phyloP scores from a whole-genome alignment of 257 asterid genomes.

The Nicotiana tomentosiformis region DNA sequence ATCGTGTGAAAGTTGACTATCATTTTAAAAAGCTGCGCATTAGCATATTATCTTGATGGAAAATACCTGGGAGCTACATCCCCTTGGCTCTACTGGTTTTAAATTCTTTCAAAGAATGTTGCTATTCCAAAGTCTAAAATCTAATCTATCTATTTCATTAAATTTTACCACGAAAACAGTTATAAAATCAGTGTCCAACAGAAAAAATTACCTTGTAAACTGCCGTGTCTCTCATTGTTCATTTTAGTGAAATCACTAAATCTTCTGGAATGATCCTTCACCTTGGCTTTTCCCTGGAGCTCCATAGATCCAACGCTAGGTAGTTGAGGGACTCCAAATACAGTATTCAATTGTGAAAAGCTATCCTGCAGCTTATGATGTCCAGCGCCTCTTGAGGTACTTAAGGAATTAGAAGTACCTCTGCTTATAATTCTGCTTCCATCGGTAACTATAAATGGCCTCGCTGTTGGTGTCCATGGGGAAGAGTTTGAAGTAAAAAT shows the following conservation, averaged over 20 bases:
- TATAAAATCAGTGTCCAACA: slow-evolving; percentile 35
- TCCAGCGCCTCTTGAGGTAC: slow-evolving; percentile 15
- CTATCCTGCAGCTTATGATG: slow-evolving; percentile 16
- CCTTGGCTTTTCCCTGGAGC: slow-evolving; percentile 21
- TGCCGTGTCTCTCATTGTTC: slow-evolving; percentile 21
- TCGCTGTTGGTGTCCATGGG: slow-evolving; percentile 25
- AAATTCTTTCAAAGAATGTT: not conserved
- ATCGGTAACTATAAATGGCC: slow-evolving; percentile 53
- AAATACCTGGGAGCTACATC: not conserved
- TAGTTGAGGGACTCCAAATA: slow-evolving; percentile 52
- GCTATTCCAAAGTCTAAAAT: not conserved
- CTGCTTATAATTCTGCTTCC: slow-evolving; percentile 51
- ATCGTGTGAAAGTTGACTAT: not conserved
- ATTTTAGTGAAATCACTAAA: slow-evolving; percentile 11
- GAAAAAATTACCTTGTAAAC: slow-evolving; percentile 32
- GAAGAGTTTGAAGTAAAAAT: slow-evolving; percentile 23
- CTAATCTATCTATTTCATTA: not conserved
- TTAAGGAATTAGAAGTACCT: slow-evolving; percentile 23
- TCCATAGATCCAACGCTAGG: slow-evolving; percentile 33
- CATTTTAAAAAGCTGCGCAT: not conserved
- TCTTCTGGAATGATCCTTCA: slow-evolving; percentile 23
- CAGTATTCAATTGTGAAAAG: slow-evolving; percentile 10
- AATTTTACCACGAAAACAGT: slow-evolving; percentile 17
- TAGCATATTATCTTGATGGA: not conserved
- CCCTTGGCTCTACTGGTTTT: not conserved